Base-by-base conservation (phyloP, 768 basidiomycete species). In the Suillus weaverae region DNA sequence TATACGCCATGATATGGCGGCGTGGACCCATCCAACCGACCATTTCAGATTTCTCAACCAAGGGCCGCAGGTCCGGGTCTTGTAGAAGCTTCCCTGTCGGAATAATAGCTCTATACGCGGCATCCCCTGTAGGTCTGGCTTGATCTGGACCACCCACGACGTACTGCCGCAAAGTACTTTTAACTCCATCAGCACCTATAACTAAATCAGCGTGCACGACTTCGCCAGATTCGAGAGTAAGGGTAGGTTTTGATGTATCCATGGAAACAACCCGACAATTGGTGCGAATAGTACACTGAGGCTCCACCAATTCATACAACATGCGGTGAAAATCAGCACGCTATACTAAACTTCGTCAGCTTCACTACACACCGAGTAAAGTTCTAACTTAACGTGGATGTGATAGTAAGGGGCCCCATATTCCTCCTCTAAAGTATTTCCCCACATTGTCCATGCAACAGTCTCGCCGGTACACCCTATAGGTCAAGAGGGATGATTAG, bases 1-100 rank as follows among this genome's bases (percentile, higher is more conserved):
- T 76, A 56, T 83, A 83, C 1, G 75, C 72, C 80, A 84, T 81
- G 53, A 84, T 67, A 64, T 84, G 83, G 6, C 80, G 64, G 2
- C 76, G 62, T 0, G 87, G 85, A 2, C 83, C 87, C 79, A 89
- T 83, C 88, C 89, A 89, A 0, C 78, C 80, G 0, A 83, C 84
- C 79, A 85, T 83, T 62, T 85, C 83, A 0, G 83, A 77, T 1
- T 69, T 72, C 16, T 89, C 85, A 0, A 88, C 79, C 14, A 90
- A 75, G 2, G 71, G 63, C 64, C 73, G 78, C 33, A 90, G 77
- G 7, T 85, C 84, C 0, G 84, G 84, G 66, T 90, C 85, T 11
- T 71, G 69, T 13, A 85, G 62, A 71, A 89, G 76, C 1, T 76
- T 54, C 43, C 70, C 76, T 0, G 85, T 78, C 3, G 83, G 77